phyloP scores from a whole-genome alignment of 371 early-diverging fungal genomes.

The Nematocida sp. region DNA sequence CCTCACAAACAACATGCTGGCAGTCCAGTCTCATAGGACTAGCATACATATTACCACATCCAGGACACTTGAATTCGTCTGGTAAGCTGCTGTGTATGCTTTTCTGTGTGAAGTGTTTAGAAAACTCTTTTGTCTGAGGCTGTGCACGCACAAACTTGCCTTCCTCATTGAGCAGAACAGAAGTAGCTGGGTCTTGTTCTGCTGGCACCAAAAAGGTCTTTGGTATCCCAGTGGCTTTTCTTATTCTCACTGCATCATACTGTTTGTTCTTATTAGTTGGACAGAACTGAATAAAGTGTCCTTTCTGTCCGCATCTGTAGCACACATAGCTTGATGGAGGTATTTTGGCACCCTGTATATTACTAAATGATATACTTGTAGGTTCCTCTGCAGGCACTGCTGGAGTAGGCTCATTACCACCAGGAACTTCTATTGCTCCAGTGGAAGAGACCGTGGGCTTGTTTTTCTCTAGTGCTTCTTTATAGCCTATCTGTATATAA shows the following conservation, averaged over 20 bases:
- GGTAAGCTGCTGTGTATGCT: slow-evolving; percentile 31
- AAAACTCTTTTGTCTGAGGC: slow-evolving; percentile 64
- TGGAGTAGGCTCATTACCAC: background rate
- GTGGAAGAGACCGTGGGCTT: too few species aligned
- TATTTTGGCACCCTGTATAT: background rate
- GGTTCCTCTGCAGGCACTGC: background rate
- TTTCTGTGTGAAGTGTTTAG: slow-evolving; percentile 47
- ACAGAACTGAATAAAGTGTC: slow-evolving; percentile 65
- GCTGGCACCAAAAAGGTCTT: slow-evolving; percentile 62
- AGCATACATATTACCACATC: slow-evolving; percentile 56
- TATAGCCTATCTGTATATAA: slow-evolving; percentile 57
- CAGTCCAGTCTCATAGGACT: slow-evolving; percentile 60
- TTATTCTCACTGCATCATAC: slow-evolving; percentile 62
- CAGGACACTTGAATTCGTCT: slow-evolving; percentile 52
- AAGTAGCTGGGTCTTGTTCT: slow-evolving; percentile 41
- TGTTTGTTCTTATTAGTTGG: slow-evolving; percentile 64
- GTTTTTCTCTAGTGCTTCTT: slow-evolving; percentile 52
- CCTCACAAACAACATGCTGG: slow-evolving; percentile 59
- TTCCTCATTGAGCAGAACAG: slow-evolving; percentile 58
- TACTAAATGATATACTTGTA: slow-evolving; percentile 9
- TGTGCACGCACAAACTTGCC: slow-evolving; percentile 61
- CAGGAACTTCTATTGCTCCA: too few species aligned
- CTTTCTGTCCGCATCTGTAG: slow-evolving; percentile 65
- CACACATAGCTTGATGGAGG: slow-evolving; percentile 63
- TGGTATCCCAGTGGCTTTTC: slow-evolving; percentile 65